A percentile compares a stretch with the other conserved stretches of the same genome.
phyloP scores from a whole-genome alignment of 2,329 filamentous ascomycete genomes.

The Sphaerulina musiva region DNA sequence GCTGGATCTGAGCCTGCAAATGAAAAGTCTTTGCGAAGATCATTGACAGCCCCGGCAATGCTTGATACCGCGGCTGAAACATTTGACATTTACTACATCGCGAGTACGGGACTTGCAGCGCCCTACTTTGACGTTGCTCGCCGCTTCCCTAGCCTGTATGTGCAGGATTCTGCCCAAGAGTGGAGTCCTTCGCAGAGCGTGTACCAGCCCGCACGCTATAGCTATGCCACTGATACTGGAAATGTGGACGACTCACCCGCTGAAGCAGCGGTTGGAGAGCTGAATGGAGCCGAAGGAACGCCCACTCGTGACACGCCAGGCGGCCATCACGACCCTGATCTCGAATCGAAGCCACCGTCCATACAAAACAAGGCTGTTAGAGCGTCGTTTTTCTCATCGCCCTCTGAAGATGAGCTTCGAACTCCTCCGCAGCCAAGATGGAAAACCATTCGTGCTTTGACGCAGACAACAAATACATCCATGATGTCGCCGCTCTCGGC shows the following conservation, averaged over 20 bases:
- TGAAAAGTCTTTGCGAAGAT: constrained; percentile 18
- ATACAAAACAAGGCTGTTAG: neutral
- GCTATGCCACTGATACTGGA: neutral
- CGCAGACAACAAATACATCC: constrained; percentile 20
- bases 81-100: constrained; percentile 31
- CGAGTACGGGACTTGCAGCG: constrained; percentile 31
- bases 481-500: constrained; percentile 27
- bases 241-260: neutral
- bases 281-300: neutral
- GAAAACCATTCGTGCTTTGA: constrained; percentile 9
- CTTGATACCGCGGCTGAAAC: constrained; percentile 13
- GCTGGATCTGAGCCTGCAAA: neutral
- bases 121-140: constrained; percentile 29
- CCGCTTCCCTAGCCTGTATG: constrained; percentile 20
- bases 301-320: neutral
- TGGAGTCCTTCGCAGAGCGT: constrained; percentile 29
- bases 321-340: neutral
- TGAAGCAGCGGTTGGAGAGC: neutral
- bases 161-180: neutral
- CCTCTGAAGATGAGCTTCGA: constrained; percentile 24
- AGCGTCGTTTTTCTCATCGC: constrained; percentile 23
- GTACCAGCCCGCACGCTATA: constrained; percentile 7
- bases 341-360: neutral
- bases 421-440: constrained; percentile 8
- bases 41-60: constrained; percentile 28